phyloP scores from a whole-genome alignment of 164 flowering plant species.

The Sedum album region DNA sequence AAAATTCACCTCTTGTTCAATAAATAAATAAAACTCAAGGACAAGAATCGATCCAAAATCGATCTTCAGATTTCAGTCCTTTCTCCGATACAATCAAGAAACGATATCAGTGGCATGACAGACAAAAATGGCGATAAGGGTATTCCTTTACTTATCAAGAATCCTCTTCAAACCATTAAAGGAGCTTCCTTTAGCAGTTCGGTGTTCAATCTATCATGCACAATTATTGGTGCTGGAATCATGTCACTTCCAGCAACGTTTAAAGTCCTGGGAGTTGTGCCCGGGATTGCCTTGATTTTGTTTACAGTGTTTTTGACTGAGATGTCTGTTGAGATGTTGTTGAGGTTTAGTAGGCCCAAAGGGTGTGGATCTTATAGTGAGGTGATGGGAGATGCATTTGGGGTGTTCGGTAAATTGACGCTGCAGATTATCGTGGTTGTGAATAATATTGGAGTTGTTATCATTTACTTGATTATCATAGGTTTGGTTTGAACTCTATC shows the following conservation, averaged over 20 bases:
- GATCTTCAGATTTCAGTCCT: too few relatives aligned
- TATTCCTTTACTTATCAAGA: too few relatives aligned
- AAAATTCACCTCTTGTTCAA: too few relatives aligned
- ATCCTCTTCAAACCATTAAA: too few relatives aligned
- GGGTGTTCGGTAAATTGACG: slow-evolving; percentile 4
- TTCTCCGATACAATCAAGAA: too few relatives aligned
- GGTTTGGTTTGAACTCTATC: background rate
- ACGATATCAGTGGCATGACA: too few relatives aligned
- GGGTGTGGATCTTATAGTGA: slow-evolving; percentile 11
- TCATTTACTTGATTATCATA: slow-evolving; percentile 15
- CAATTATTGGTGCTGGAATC: slow-evolving; percentile 16
- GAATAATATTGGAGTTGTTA: slow-evolving; percentile 13
- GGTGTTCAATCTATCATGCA: slow-evolving; percentile 4
- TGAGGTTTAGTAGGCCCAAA: slow-evolving; percentile 10
- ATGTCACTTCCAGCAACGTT: slow-evolving; percentile 14
- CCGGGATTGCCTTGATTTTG: slow-evolving; percentile 10
- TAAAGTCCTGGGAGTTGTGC: slow-evolving; percentile 13
- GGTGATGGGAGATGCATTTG: slow-evolving; percentile 13
- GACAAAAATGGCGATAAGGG: too few relatives aligned
- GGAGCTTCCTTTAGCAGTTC: too few relatives aligned
- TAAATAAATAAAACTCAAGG: too few relatives aligned
- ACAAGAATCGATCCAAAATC: too few relatives aligned
- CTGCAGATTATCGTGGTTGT: slow-evolving; percentile 11
- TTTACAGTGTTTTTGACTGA: slow-evolving; percentile 11
- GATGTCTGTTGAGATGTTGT: slow-evolving; percentile 11